Evolutionary conservation across 2,329 filamentous ascomycete genomes (phyloP).

Genomic region (Pseudogymnoascus sp.): DNA sequence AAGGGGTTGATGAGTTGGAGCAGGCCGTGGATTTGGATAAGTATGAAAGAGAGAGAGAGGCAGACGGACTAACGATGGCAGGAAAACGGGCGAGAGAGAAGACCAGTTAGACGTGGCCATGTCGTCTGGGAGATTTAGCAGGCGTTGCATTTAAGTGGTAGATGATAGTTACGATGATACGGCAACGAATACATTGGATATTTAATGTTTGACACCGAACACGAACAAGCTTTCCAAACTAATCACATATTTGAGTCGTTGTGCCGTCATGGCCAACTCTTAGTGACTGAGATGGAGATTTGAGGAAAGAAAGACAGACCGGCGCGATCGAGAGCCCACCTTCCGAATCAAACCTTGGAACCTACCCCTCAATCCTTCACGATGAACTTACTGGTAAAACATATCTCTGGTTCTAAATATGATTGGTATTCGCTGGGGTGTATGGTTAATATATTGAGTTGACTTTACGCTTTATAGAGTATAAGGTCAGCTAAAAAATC

Average conservation of each 20-base stretch:
- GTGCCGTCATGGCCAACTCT: neutral
- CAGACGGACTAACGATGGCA: neutral
- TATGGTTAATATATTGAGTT: no score
- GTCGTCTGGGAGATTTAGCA: neutral
- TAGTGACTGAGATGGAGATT: neutral
- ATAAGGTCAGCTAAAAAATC: neutral
- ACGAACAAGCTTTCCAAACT: neutral
- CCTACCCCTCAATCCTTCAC: no score
- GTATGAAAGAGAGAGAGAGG: neutral
- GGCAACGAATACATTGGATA: slow-evolving; percentile 3
- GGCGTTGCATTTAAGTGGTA: neutral
- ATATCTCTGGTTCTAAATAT: no score
- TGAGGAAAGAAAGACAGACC: neutral
- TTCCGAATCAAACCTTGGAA: no score
- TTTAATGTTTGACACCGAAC: neutral
- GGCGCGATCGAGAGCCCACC: neutral
- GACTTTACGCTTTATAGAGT: no score
- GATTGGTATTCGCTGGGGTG: no score
- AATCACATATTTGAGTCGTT: neutral
- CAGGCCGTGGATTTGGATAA: neutral
- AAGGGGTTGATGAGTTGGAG: neutral
- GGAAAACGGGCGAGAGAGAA: neutral
- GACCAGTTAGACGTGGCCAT: neutral
- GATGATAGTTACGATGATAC: neutral
- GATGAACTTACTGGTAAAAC: no score